Conservation (phyloP, 208 protist species). For the Blechomonas ayalai region DNA sequence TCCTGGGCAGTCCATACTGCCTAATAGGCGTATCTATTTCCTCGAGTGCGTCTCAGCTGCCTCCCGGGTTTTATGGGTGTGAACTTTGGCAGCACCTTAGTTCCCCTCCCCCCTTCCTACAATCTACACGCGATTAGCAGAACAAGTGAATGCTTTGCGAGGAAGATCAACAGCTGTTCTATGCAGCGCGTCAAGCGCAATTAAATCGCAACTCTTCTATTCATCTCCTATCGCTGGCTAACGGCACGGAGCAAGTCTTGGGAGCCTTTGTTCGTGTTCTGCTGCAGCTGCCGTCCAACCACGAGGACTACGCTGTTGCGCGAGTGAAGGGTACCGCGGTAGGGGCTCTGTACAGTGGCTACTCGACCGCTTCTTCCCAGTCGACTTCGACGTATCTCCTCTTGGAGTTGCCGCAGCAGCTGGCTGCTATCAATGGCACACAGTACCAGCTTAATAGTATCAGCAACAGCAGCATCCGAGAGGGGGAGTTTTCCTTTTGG, state of each 20-base stretch:
- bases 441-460: conserved; percentile 81
- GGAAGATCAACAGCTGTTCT: conserved; percentile 46
- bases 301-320: conserved; percentile 69
- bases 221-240: conserved; percentile 28
- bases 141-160: conserved; percentile 42
- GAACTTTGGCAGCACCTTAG: no score
- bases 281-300: conserved; percentile 36
- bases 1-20: no score
- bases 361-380: conserved; percentile 31
- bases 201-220: conserved; percentile 67
- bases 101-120: no score
- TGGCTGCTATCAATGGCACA: conserved; percentile 53
- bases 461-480: conserved; percentile 71
- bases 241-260: conserved; percentile 12
- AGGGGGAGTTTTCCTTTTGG: conserved; percentile 64
- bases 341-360: conserved; percentile 66
- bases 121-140: no score
- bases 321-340: conserved; percentile 27
- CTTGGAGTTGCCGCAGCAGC: conserved; percentile 35
- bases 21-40: no score
- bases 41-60: no score
- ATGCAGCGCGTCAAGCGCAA: conserved; percentile 42
- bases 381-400: conserved; percentile 47
- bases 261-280: conserved; percentile 70
- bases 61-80: no score